Base-by-base conservation (phyloP, 2,329 filamentous ascomycete genomes). In the Dichotomopilus funicola region DNA sequence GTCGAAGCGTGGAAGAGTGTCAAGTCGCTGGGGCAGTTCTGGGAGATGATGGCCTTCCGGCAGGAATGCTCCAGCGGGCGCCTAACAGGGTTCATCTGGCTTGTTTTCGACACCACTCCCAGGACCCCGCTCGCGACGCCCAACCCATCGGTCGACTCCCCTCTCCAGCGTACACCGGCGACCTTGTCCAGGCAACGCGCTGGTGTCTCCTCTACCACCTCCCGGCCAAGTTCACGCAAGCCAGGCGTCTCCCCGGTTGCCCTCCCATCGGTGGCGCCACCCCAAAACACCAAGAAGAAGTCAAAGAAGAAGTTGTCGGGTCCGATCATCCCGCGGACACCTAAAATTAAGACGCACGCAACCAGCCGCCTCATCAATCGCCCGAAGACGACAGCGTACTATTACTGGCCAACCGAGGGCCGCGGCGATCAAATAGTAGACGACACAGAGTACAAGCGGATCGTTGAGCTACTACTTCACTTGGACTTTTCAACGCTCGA, bases 11-110 rank as follows among this genome's bases (percentile, higher is more conserved):
- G 94, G 94, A 88, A 85, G 67, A 91, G 87, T 57, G 85, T 96
- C 31, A 86, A 80, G 67, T 88, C 84, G 0, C 74, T 99, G 42
- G 88, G 91, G n/a, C 85, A 91, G 63, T 99, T 99, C 66, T 99
- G 94, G 94, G 94, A 99, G 59, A 88, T 95, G 80, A 97, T 99
- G 92, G 87, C 91, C 0, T 97, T 89, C 67, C 80, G 94, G 55
- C 94, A 97, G 68, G 94, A 99, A 67, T 99, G 94, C 67, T 96
- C 91, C 0, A 89, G 91, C 37, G 95, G 94, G 0, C 80, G 91
- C 13, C 78, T 96, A 66, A 95, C 96, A 0, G 95, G 95, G 0
- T 99, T 99, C 63, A 78, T 97, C 33, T 99, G 95, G 92, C 74
- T 96, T 33, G 86, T 96, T 0, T 87, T 96, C 61, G 86, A 90